Conservation (phyloP, 2,329 filamentous ascomycete species). For the Berkeleyomyces rouxiae region DNA sequence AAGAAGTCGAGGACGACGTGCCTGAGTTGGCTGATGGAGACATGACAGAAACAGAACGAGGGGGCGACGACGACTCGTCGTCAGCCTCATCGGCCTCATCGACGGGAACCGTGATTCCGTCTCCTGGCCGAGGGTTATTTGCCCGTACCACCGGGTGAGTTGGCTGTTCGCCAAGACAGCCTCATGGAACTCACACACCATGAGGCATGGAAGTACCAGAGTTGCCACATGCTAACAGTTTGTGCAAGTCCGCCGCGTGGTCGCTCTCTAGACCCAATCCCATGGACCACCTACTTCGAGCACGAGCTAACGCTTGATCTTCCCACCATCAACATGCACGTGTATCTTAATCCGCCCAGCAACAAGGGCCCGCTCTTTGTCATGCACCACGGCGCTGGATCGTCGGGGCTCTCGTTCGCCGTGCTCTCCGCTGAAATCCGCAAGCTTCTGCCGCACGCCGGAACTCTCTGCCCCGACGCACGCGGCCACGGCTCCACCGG, state of each 20-base stretch:
- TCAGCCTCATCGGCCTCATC: constrained; percentile 58
- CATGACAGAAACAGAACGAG: constrained; percentile 16
- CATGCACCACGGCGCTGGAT: constrained; percentile 87
- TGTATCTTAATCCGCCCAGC: constrained; percentile 69
- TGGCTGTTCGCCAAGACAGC: not conserved
- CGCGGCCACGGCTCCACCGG: constrained; percentile 67
- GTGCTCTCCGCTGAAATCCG: constrained; percentile 62
- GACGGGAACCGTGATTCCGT: constrained; percentile 77
- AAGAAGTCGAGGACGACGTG: not conserved
- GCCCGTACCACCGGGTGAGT: constrained; percentile 51
- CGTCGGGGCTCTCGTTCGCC: constrained; percentile 83
- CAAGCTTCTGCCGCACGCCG: constrained; percentile 60
- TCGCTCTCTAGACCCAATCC: constrained; percentile 45
- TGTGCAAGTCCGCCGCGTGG: constrained; percentile 20
- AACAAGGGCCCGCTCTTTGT: constrained; percentile 70
- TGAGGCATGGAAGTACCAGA: not conserved
- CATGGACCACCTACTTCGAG: constrained; percentile 85
- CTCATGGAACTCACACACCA: not conserved
- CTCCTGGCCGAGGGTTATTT: constrained; percentile 55
- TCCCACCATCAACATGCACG: constrained; percentile 43
- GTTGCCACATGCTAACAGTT: constrained; percentile 12
- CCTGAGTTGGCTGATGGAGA: not conserved
- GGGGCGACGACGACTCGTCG: constrained; percentile 45
- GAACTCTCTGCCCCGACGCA: constrained; percentile 72
- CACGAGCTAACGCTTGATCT: constrained; percentile 62